These are phyloP conservation scores for Ambispora gerdemannii DNA, from an alignment of 192 early-diverging fungal genomes.

Conservation along the genomic window DNA sequence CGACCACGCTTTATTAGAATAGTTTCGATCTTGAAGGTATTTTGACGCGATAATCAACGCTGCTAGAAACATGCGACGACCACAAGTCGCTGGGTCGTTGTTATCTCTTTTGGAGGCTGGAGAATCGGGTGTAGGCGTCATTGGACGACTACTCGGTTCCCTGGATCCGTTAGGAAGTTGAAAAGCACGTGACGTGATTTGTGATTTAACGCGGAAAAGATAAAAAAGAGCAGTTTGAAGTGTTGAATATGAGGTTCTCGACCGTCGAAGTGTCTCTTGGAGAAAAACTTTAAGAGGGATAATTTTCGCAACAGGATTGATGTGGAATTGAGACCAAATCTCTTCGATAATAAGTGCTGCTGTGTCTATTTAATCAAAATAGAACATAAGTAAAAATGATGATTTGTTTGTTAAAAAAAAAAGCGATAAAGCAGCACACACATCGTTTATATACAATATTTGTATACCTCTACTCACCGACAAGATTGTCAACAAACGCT, in stretches of 20 bases:
- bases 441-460: too few relatives aligned
- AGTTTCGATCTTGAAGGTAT: constrained; percentile 81
- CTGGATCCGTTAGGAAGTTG: constrained; percentile 31
- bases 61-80: constrained; percentile 79
- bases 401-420: neutral
- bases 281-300: constrained; percentile 66
- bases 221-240: constrained; percentile 77
- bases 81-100: constrained; percentile 44
- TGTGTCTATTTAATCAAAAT: constrained; percentile 51
- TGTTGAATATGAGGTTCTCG: constrained; percentile 73
- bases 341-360: constrained; percentile 57
- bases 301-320: constrained; percentile 32
- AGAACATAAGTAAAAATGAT: neutral
- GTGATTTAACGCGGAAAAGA: constrained; percentile 49
- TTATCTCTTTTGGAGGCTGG: constrained; percentile 25
- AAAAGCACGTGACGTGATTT: constrained; percentile 28
- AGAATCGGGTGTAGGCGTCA: neutral
- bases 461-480: constrained; percentile 10
- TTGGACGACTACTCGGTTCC: constrained; percentile 4
- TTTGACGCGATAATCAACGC: constrained; percentile 86
- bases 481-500: constrained; percentile 12
- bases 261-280: constrained; percentile 71
- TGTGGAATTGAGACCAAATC: constrained; percentile 43
- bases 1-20: constrained; percentile 84
- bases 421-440: too few relatives aligned